A percentile compares a stretch with the other conserved stretches of the same genome.
These are phyloP conservation scores for Ganoderma multipileum DNA, from an alignment of 1,284 basidiomycete genomes.

Conservation along the genomic window DNA sequence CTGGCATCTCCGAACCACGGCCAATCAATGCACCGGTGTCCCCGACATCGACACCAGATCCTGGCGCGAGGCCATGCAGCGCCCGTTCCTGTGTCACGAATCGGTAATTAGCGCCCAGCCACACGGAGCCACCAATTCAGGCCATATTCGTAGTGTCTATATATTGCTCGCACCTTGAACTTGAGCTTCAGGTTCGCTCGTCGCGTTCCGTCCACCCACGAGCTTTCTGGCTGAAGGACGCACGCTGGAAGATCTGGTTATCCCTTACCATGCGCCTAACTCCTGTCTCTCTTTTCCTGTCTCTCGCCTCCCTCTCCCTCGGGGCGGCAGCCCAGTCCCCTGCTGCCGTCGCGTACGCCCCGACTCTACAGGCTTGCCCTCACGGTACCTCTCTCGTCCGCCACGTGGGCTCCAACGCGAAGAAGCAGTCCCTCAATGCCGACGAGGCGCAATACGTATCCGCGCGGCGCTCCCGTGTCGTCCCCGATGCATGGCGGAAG, in stretches of 20 bases:
- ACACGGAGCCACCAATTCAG: neutral
- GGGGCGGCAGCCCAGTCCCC: slow-evolving; percentile 22
- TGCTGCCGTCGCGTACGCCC: slow-evolving; percentile 34
- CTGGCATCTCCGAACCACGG: neutral
- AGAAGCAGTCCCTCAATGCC: slow-evolving; percentile 34
- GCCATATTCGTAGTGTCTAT: neutral
- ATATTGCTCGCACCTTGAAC: neutral
- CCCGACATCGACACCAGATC: slow-evolving; percentile 2
- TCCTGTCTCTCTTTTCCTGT: slow-evolving; percentile 2
- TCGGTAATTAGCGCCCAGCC: neutral
- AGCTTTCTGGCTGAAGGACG: neutral
- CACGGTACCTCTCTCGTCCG: slow-evolving; percentile 30
- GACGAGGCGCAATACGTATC: slow-evolving; percentile 37
- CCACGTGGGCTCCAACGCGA: slow-evolving; percentile 25
- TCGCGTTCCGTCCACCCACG: neutral
- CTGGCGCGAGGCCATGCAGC: neutral
- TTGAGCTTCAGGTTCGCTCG: neutral
- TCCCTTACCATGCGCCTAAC: slow-evolving; percentile 2
- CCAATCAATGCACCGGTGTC: neutral
- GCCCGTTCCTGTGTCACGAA: neutral
- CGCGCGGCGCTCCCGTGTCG: slow-evolving; percentile 28
- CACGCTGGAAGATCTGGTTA: neutral
- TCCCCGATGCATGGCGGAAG: slow-evolving; percentile 38
- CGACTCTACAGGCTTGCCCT: slow-evolving; percentile 32
- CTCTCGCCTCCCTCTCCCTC: slow-evolving; percentile 3